Evolutionary conservation across 192 early-diverging fungal species (phyloP), one percentile per base, ranked within the genome.

Genomic region (Coemansia reversa): DNA sequence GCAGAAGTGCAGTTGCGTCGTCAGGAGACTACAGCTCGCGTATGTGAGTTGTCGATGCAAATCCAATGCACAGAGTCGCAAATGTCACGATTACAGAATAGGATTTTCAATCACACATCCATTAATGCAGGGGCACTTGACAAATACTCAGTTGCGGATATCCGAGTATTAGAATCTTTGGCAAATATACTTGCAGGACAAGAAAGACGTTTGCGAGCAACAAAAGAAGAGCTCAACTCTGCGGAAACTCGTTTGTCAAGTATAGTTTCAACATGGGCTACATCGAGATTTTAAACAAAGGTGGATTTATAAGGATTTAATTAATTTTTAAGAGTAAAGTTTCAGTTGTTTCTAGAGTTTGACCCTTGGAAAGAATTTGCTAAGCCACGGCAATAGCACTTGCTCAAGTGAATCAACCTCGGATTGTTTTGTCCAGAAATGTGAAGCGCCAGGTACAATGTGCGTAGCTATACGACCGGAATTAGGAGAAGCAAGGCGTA

Each of bases 11-110:
- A 69, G 19, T 28, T 42, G 11, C 73, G 62, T 52, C 66, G 73
- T 1, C 73, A 61, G 22, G 73, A 75, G 19, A 39, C 52, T 5
- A 19, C 48, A n/a, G 49, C 57, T 19, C 62, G 65, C 1, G 22
- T 59, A 7, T 51, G 67, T 23, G 67, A 65, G 16, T 18, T 75
- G 12, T 57, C 51, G 0, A 20, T 30, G 29, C 62, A 69, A 3
- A 75, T 69, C 48, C 58, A 69, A 29, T 33, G 23, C 32, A 68
- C 66, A 30, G 72, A 74, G 33, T 55, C 66, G 2, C 73, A 75
- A 29, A 55, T 75, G 5, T 7, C 28, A 9, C 32, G 20, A 39
- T 28, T 66, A 16, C 51, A 49, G 23, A 42, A 50, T 7, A 19
- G 45, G 24, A 54, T 74, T 7, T 53, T 53, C 51, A 23, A 53